A percentile compares a stretch with the other conserved stretches of the same genome.
phyloP scores from a whole-genome alignment of 192 early-diverging fungal genomes.

The Backusella westeae region DNA sequence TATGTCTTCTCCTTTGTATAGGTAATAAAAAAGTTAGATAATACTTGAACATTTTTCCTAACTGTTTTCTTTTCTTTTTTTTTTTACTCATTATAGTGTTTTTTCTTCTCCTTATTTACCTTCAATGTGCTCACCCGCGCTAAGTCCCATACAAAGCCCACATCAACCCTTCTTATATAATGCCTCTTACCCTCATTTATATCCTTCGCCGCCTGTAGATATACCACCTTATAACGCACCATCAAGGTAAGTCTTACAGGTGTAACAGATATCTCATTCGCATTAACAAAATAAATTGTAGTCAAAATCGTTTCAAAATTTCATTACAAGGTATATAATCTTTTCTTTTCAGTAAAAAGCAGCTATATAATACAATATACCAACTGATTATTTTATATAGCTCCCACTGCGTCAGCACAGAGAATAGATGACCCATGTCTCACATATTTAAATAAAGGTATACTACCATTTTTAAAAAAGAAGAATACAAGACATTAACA shows the following conservation, averaged over 20 bases:
- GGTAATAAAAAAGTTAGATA: background rate
- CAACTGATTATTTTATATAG: conserved; percentile 8
- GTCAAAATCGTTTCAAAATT: background rate
- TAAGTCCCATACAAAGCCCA: conserved; percentile 1
- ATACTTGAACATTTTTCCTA: background rate
- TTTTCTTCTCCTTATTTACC: background rate
- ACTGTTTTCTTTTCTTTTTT: background rate
- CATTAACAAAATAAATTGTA: conserved; percentile 2
- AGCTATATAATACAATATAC: background rate
- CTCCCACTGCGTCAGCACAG: conserved; percentile 53
- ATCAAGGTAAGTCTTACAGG: background rate
- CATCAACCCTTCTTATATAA: background rate
- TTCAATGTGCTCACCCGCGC: background rate
- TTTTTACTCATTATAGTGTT: background rate
- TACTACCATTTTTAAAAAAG: background rate
- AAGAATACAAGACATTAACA: background rate
- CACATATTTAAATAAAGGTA: conserved; percentile 76
- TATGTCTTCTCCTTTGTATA: background rate
- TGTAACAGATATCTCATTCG: background rate
- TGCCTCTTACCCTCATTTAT: background rate
- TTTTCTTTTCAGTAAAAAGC: background rate
- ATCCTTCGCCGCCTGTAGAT: background rate
- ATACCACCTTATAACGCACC: background rate
- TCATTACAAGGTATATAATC: background rate
- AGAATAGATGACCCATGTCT: conserved; percentile 55